Evolutionary conservation across 345 rosid species (phyloP), one percentile per base, ranked within the genome.

Genomic region (Trapa incisa): DNA sequence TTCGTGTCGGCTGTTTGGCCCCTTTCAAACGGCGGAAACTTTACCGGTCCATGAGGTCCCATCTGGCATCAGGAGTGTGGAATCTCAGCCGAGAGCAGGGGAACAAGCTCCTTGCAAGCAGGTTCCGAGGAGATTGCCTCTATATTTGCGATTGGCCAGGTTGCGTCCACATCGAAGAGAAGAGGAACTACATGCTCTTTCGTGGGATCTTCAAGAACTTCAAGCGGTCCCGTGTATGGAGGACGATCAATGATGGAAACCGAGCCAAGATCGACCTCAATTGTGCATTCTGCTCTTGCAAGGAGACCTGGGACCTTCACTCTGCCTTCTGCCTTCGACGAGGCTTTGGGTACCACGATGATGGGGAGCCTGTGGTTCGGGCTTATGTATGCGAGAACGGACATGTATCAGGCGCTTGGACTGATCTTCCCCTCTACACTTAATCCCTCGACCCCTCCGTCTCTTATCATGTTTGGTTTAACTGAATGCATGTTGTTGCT

Each of bases 351-450:
- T 94, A 73, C 76, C 99, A 91, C 47, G 97, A 94, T 4, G 97
- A 94, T 52, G 97, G 97, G 0, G 97, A 94, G 68, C 99, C 96
- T 0, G 90, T 91, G 37, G 97, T 91, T 14, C 82, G 99, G 74
- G 99, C 99, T 71, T 94, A 81, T 80, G 96, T 91, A 0, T 94
- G 99, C 73, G 96, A 94, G 77, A 91, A 91, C 76, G 97, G 97
- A 3, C 97, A 94, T 73, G 96, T 91, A 67, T 89, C 96, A 8
- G 99, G 99, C 50, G 96, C 97, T 48, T 91, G 99, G 99, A 94
- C 99, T 0, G 76, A 78, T 67, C 77, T 81, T 66, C 96, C 93
- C 11, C 74, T 87, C 72, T 94, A 87, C 75, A 83, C 84, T 74
- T 90, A 77, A 79, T 7, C 47, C 33, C 60, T 54, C 60, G 2